Evolutionary conservation across 257 asterid genomes (phyloP).

Genomic region (Solanum sitiens): DNA sequence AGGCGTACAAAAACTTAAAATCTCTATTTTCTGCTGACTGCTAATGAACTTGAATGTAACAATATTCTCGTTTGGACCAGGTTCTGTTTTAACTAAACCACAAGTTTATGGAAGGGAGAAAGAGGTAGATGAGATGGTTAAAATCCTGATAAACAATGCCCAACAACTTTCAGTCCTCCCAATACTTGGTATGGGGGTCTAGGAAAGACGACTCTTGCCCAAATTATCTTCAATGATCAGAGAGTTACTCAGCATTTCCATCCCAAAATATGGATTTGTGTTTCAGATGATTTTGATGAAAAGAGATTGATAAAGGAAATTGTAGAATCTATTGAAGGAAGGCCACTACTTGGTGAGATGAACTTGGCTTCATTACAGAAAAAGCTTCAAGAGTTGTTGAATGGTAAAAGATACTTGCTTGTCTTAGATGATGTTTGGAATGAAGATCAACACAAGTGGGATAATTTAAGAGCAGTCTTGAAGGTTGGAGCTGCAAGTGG

Average conservation of each 20-base stretch:
- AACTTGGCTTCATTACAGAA: neutral
- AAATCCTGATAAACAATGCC: neutral
- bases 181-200: neutral
- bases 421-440: neutral
- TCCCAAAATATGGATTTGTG: neutral
- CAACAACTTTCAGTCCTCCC: neutral
- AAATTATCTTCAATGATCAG: neutral
- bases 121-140: neutral
- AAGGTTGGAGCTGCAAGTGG: conserved; percentile 15
- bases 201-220: neutral
- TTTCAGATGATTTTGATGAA: neutral
- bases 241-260: neutral
- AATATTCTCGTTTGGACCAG: too few relatives aligned
- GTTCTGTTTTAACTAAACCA: neutral
- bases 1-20: too few relatives aligned
- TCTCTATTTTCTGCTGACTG: too few relatives aligned
- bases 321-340: neutral
- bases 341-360: neutral
- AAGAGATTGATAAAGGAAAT: neutral
- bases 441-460: neutral
- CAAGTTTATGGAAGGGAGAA: neutral
- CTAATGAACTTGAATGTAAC: too few relatives aligned
- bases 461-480: neutral
- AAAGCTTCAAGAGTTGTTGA: neutral
- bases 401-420: neutral